A percentile compares a stretch with the other conserved stretches of the same genome.
Evolutionary conservation across 306 rosid genomes (phyloP).

Genomic region (Glycyrrhiza uralensis): DNA sequence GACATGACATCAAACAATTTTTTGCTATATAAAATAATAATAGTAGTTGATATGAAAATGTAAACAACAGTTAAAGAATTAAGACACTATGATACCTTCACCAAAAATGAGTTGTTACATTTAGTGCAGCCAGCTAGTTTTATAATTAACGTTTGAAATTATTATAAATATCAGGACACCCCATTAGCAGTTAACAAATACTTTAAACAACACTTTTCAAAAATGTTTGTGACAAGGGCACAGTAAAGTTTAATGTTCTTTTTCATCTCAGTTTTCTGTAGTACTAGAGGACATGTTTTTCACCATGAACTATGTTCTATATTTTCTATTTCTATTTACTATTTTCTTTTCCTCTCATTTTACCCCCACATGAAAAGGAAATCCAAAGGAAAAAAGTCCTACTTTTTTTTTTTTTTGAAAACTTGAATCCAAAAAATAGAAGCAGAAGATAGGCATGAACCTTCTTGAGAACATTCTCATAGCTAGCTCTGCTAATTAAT

Average conservation of each 20-base stretch:
- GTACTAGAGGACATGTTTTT: neutral
- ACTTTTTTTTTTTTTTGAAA: slow-evolving; percentile 16
- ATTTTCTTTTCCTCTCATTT: slow-evolving; percentile 4
- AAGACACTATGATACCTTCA: neutral
- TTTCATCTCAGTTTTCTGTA: neutral
- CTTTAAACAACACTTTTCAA: neutral
- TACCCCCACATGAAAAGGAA: neutral
- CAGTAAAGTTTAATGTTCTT: neutral
- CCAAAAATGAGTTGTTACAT: neutral
- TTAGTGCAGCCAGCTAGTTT: neutral
- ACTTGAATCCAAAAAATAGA: slow-evolving; percentile 18
- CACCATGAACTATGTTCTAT: neutral
- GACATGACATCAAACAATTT: neutral
- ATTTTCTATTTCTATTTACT: neutral
- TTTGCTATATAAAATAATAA: neutral
- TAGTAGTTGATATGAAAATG: neutral
- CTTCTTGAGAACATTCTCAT: slow-evolving; percentile 98
- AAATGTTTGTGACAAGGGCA: neutral
- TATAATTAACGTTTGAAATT: neutral
- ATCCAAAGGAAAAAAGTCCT: neutral
- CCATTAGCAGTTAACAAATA: neutral
- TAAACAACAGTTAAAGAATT: neutral
- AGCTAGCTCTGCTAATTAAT: slow-evolving; percentile 86
- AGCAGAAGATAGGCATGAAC: slow-evolving; percentile 4
- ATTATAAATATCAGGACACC: neutral